A percentile compares a stretch with the other conserved stretches of the same genome.
Conservation (phyloP, 441 rosid genomes). For the Metrosideros polymorpha region DNA sequence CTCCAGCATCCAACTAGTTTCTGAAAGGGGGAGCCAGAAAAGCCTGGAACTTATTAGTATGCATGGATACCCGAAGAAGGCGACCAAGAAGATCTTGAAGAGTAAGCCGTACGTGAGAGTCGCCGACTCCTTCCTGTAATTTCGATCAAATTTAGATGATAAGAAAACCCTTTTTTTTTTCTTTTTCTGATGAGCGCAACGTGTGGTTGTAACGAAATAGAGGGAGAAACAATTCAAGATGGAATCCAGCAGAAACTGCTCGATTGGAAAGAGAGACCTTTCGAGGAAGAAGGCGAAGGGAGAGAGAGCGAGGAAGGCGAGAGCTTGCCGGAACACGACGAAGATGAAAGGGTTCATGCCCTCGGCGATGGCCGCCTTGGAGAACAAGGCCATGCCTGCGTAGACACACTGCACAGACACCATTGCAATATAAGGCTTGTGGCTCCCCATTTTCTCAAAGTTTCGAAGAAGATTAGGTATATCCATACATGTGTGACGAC, state of each 20-base stretch:
- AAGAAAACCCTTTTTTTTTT: not conserved
- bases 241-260: not conserved
- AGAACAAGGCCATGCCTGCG: slow-evolving; percentile 77
- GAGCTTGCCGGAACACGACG: slow-evolving; percentile 67
- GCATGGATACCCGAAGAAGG: slow-evolving; percentile 46
- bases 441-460: slow-evolving; percentile 9
- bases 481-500: not conserved
- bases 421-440: slow-evolving; percentile 56
- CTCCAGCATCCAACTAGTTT: not conserved
- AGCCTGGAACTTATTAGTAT: not conserved
- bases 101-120: slow-evolving; percentile 42
- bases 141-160: not conserved
- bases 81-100: slow-evolving; percentile 58
- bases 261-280: slow-evolving; percentile 24
- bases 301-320: slow-evolving; percentile 44
- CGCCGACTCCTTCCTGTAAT: slow-evolving; percentile 35
- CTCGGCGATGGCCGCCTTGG: slow-evolving; percentile 57
- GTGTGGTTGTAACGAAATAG: not conserved
- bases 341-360: slow-evolving; percentile 77
- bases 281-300: slow-evolving; percentile 68
- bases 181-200: not conserved
- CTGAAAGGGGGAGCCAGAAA: not conserved
- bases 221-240: not conserved
- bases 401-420: slow-evolving; percentile 45
- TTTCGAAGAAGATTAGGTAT: not conserved